phyloP scores from a whole-genome alignment of 163 green algal species.

The Scenedesmus sp. region DNA sequence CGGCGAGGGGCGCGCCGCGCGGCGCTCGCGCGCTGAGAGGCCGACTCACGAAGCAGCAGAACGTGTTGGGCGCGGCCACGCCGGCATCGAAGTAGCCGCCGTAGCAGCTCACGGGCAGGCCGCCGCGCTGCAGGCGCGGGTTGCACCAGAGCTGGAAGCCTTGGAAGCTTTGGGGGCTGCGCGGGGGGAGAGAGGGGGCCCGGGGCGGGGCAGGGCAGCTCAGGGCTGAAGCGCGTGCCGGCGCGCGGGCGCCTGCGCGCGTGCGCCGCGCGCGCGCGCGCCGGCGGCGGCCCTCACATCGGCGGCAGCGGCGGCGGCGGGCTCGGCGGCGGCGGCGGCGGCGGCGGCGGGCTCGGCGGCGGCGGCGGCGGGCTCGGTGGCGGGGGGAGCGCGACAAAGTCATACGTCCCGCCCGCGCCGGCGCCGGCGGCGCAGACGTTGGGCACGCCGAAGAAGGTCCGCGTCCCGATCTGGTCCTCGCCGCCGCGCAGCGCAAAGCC shows the following conservation, averaged over 20 bases:
- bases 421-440: neutral
- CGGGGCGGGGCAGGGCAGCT: neutral
- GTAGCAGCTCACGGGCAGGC: neutral
- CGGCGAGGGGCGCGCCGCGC: too few relatives aligned
- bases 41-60: slow-evolving; percentile 2
- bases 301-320: neutral
- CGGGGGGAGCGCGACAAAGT: too few relatives aligned
- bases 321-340: neutral
- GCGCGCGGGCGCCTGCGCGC: neutral
- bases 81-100: slow-evolving; percentile 1
- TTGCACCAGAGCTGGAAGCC: slow-evolving; percentile 13
- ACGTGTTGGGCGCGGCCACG: neutral
- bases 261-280: too few relatives aligned
- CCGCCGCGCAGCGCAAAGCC: slow-evolving; percentile 10
- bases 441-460: neutral
- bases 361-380: neutral
- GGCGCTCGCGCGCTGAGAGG: too few relatives aligned
- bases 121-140: neutral
- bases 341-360: neutral
- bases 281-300: neutral
- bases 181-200: neutral
- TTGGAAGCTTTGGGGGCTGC: slow-evolving; percentile 2
- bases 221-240: neutral
- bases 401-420: neutral
- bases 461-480: neutral